A percentile compares a stretch with the other conserved stretches of the same genome.
These are phyloP conservation scores for Helianthus annuus DNA, from an alignment of 129 eudicot genomes.

Conservation along the genomic window HanXRQr2.0-SUNRISE NC_035445.2:62868653-62869152, in stretches of 20 bases:
- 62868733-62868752: conserved; percentile 34
- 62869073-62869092: neutral
- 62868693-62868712: conserved; percentile 19
- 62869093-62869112: conserved; percentile 12
- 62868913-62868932: conserved; percentile 30
- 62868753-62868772: conserved; percentile 31
- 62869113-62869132: neutral
- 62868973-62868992: conserved; percentile 7
- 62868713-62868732: conserved; percentile 28
- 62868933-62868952: conserved; percentile 31
- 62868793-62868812: conserved; percentile 33
- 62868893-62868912: conserved; percentile 28
- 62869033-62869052: conserved; percentile 22
- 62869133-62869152: conserved; percentile 12
- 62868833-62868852: conserved; percentile 22
- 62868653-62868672: conserved; percentile 31
- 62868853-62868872: conserved; percentile 34
- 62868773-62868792: conserved; percentile 33
- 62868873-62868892: conserved; percentile 14
- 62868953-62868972: conserved; percentile 30
- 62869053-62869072: conserved; percentile 7
- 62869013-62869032: conserved; percentile 17
- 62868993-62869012: neutral
- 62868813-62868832: conserved; percentile 31
- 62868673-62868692: conserved; percentile 28